phyloP scores from a whole-genome alignment of 371 early-diverging fungal genomes.

The Catenaria anguillulae region DNA sequence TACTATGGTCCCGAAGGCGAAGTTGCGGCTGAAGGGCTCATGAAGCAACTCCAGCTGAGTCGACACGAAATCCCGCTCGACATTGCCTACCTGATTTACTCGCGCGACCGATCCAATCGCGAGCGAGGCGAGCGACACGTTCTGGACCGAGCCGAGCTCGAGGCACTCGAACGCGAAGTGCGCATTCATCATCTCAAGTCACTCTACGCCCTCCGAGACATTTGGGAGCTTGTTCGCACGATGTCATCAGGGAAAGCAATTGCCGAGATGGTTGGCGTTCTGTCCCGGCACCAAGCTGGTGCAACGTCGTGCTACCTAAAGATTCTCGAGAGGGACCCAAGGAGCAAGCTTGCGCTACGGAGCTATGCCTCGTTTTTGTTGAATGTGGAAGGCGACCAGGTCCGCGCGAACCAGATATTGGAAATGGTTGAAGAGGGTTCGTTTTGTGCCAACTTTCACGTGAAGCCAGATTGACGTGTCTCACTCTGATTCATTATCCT shows the following conservation, averaged over 20 bases:
- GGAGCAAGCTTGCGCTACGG: not conserved
- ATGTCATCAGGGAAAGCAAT: not conserved
- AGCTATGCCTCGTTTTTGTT: not conserved
- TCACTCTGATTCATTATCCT: not conserved
- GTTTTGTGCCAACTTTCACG: not conserved
- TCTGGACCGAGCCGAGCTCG: not conserved
- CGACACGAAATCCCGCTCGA: not conserved
- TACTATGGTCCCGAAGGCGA: not conserved
- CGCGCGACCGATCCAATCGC: not conserved
- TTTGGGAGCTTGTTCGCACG: not conserved
- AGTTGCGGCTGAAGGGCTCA: not conserved
- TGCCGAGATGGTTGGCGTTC: not conserved
- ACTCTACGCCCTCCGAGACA: not conserved
- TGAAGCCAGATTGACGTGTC: too few relatives aligned
- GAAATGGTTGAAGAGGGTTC: not conserved
- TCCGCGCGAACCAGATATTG: not conserved
- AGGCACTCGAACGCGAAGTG: not conserved
- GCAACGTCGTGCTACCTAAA: not conserved
- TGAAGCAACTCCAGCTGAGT: not conserved
- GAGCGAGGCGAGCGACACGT: not conserved
- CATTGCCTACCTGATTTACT: not conserved
- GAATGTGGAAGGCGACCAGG: not conserved
- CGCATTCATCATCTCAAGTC: not conserved
- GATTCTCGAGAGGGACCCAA: not conserved
- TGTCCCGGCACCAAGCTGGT: not conserved